Evolutionary conservation across 768 basidiomycete species (phyloP), one percentile per base, ranked within the genome.

Genomic region (Mycena sanguinolenta): DNA sequence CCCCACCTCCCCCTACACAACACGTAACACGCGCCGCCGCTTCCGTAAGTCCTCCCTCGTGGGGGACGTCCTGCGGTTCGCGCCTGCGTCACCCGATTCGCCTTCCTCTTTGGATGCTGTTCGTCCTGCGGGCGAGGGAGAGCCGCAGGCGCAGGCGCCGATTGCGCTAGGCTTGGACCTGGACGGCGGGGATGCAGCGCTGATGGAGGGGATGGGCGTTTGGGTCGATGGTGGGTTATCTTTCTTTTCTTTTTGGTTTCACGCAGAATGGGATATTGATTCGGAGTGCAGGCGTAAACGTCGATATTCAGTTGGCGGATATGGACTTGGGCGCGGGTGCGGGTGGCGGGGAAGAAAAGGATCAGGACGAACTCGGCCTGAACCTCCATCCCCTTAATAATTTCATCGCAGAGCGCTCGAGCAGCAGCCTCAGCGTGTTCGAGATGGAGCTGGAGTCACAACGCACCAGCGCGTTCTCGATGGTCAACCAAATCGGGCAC

Each of bases 21-120:
- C 4, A 25, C n/a, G 38, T 38, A 38, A 4, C 42, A 10, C 27
- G 21, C 59, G 52, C 7, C 38, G 62, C 10, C 65, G 55, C 14
- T 73, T 70, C 65, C 55, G 72, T 12, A 73, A 73, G 49, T 30
- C 23, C 34, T 73, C 72, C 42, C 63, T 73, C 21, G 61, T 67
- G 42, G 69, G 69, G 25, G 63, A 67, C 42, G 69, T 73, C 12
- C 30, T 73, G 16, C 38, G 63, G 2, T 70, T 73, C 16, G 69
- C 68, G 50, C 72, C 71, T 16, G 69, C 57, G 30, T 73, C 67
- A 21, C 67, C 71, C 7, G 44, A 39, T 25, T 6, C 65, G 32
- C 49, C 23, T 9, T 10, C 30, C 2, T 14, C 13, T 34, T 34
- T 34, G 32, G 32, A 34, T 34, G 32, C 32, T 10, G 32, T 34